Conservation (phyloP, 2,329 filamentous ascomycete genomes). For the Clarireedia homoeocarpa region DNA sequence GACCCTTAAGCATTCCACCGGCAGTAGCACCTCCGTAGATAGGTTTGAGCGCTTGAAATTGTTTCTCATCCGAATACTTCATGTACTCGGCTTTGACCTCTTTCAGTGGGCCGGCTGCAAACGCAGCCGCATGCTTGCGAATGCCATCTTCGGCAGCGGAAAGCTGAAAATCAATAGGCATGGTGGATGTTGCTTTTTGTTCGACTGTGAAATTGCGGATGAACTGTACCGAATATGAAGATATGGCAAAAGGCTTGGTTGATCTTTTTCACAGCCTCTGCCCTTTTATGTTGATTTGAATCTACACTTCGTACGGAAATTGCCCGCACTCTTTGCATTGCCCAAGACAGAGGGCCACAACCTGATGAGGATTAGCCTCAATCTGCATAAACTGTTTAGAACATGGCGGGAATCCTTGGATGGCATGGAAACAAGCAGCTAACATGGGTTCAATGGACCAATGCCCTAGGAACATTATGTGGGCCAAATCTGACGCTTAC, state of each 20-base stretch:
- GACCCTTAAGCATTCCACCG: slow-evolving; percentile 39
- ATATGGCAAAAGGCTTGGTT: not conserved
- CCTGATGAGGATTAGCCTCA: too few species aligned
- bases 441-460: too few species aligned
- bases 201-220: not conserved
- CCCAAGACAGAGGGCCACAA: too few species aligned
- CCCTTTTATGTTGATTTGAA: too few species aligned
- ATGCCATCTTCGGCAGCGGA: slow-evolving; percentile 24
- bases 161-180: slow-evolving; percentile 28
- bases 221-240: not conserved
- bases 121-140: slow-evolving; percentile 23
- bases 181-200: not conserved
- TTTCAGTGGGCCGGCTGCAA: slow-evolving; percentile 24
- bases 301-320: too few species aligned
- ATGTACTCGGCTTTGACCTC: slow-evolving; percentile 24
- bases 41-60: slow-evolving; percentile 40
- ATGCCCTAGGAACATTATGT: too few species aligned
- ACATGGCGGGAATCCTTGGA: too few species aligned
- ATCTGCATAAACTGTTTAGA: too few species aligned
- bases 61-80: slow-evolving; percentile 23
- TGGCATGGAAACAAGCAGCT: too few species aligned
- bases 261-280: too few species aligned
- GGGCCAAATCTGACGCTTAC: too few species aligned
- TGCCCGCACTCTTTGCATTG: too few species aligned
- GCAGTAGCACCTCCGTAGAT: slow-evolving; percentile 38